Conservation (phyloP, 2,329 filamentous ascomycete genomes). For the Trichoderma cornu-damae region DNA sequence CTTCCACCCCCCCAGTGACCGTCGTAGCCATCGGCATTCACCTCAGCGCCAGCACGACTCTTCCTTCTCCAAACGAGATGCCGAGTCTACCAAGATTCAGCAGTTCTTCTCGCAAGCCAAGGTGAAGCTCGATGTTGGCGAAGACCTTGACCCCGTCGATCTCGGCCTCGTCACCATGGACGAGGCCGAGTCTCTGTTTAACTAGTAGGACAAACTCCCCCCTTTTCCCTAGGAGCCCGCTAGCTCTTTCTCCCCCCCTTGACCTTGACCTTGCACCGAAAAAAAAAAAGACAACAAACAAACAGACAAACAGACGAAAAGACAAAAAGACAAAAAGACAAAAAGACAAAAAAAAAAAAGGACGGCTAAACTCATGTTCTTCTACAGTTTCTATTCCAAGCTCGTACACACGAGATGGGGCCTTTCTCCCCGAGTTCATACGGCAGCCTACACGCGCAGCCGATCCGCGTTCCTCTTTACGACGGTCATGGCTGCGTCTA, state of each 20-base stretch:
- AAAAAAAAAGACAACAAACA: neutral
- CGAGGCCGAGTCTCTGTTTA: constrained; percentile 45
- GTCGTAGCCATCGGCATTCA: constrained; percentile 26
- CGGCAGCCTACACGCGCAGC: constrained; percentile 57
- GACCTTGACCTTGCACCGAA: neutral
- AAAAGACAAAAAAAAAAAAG: neutral
- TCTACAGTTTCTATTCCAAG: constrained; percentile 58
- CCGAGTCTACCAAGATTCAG: constrained; percentile 40
- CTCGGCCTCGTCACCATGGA: constrained; percentile 61
- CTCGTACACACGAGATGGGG: constrained; percentile 71
- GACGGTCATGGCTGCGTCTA: constrained; percentile 63
- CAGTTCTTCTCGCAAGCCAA: constrained; percentile 63
- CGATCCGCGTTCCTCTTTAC: constrained; percentile 68
- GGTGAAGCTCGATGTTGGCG: constrained; percentile 57
- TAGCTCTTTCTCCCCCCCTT: neutral
- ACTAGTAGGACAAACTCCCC: constrained; percentile 1
- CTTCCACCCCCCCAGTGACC: constrained; percentile 49
- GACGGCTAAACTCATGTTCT: neutral
- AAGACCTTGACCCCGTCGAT: constrained; percentile 64
- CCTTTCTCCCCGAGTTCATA: constrained; percentile 63
- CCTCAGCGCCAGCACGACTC: constrained; percentile 21
- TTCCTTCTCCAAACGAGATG: constrained; percentile 25
- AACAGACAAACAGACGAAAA: neutral
- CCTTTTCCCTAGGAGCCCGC: neutral
- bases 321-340: neutral